Conservation (phyloP, 345 rosid genomes). For the Hibiscus mutabilis region DNA sequence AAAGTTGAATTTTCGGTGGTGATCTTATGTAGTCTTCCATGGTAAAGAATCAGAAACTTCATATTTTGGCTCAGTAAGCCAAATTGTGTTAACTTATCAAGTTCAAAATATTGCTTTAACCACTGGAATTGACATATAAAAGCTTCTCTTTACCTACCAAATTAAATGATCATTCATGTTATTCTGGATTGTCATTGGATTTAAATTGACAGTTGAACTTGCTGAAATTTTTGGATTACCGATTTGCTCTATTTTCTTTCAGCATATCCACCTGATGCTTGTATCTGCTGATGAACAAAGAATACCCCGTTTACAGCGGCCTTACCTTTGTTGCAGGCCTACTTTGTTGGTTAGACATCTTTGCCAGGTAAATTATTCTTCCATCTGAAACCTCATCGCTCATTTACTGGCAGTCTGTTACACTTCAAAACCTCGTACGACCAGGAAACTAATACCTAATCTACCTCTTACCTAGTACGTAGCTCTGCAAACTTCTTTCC, state of each 20-base stretch:
- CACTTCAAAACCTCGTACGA: background rate
- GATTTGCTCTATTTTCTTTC: conserved; percentile 17
- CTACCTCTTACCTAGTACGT: conserved; percentile 27
- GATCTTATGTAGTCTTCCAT: background rate
- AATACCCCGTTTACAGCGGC: conserved; percentile 35
- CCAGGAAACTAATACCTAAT: conserved; percentile 3
- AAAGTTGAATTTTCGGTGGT: conserved; percentile 9
- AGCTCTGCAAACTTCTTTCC: conserved; percentile 39
- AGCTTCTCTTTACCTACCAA: background rate
- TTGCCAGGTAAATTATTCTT: conserved; percentile 29
- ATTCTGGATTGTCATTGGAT: background rate
- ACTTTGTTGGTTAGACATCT: conserved; percentile 31
- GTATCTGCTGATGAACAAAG: conserved; percentile 36
- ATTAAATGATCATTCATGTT: background rate
- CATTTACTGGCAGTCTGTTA: background rate
- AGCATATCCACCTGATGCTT: conserved; percentile 41
- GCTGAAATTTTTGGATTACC: conserved; percentile 1
- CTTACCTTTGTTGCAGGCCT: conserved; percentile 43
- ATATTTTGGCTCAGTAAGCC: background rate
- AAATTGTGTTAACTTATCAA: background rate
- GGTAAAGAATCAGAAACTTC: background rate
- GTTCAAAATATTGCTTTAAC: background rate
- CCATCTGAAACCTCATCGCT: background rate
- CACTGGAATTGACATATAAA: background rate
- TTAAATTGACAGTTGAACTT: conserved; percentile 6